Evolutionary conservation across 108 stramenopile genomes (phyloP).

Genomic region (Skeletonema tropicum): DNA sequence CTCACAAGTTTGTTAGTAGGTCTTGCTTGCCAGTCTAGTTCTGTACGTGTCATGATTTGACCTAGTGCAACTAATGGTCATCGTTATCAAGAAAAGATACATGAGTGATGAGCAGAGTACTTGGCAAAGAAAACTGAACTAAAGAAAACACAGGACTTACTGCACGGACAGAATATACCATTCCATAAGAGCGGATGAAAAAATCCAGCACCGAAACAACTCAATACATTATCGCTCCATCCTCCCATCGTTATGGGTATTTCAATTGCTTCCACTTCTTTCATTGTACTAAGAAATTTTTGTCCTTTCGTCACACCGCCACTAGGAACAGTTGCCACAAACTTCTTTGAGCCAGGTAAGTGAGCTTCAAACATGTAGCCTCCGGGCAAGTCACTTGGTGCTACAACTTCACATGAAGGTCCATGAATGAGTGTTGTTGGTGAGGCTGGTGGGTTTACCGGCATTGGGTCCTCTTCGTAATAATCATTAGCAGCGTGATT

Average conservation of each 20-base stretch:
- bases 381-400: constrained; percentile 54
- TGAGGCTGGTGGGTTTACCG: not conserved
- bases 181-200: constrained; percentile 70
- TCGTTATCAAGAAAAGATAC: not conserved
- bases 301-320: constrained; percentile 78
- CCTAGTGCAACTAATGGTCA: constrained; percentile 57
- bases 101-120: constrained; percentile 2
- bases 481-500: not conserved
- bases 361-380: constrained; percentile 62
- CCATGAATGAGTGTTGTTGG: too few species aligned
- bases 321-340: constrained; percentile 65
- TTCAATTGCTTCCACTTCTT: constrained; percentile 55
- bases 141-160: constrained; percentile 43
- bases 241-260: constrained; percentile 51
- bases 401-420: constrained; percentile 60
- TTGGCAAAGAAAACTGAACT: constrained; percentile 6
- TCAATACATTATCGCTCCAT: constrained; percentile 69
- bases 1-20: constrained; percentile 55
- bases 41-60: constrained; percentile 75
- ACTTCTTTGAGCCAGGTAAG: constrained; percentile 36
- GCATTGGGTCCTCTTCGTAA: not conserved
- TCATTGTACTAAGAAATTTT: constrained; percentile 74
- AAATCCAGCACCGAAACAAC: constrained; percentile 54
- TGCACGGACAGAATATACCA: constrained; percentile 67
- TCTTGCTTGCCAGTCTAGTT: constrained; percentile 70